Conservation (phyloP, 306 rosid species). For the Castanospermum australe region DNA sequence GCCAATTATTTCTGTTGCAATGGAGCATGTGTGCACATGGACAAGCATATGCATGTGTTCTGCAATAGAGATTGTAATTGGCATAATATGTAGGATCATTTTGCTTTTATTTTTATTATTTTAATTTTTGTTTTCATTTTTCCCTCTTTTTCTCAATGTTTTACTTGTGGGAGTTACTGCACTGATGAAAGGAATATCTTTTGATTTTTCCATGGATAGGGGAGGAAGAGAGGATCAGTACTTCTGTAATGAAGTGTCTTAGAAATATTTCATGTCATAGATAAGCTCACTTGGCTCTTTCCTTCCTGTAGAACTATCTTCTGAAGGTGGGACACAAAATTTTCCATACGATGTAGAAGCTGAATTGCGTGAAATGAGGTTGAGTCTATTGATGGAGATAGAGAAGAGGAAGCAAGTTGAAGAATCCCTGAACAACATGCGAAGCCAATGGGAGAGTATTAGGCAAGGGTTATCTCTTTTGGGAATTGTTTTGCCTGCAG, state of each 20-base stretch:
- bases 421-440: slow-evolving; percentile 62
- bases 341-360: slow-evolving; percentile 44
- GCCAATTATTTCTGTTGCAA: neutral
- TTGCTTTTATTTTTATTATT: neutral
- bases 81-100: neutral
- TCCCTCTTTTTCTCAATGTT: neutral
- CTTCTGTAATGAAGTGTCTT: neutral
- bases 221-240: neutral
- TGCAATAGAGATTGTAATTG: neutral
- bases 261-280: slow-evolving; percentile 13
- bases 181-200: neutral
- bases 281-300: slow-evolving; percentile 26
- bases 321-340: slow-evolving; percentile 53
- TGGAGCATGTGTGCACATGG: neutral
- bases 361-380: slow-evolving; percentile 71
- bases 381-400: slow-evolving; percentile 71
- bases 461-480: slow-evolving; percentile 59
- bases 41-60: neutral
- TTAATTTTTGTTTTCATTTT: neutral
- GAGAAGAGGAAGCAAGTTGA: slow-evolving; percentile 90
- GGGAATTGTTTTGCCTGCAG: slow-evolving; percentile 71
- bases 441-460: slow-evolving; percentile 70
- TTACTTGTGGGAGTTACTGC: neutral
- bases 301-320: slow-evolving; percentile 63
- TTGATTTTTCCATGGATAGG: neutral